These are phyloP conservation scores for Lichtheimia ornata DNA, from an alignment of 371 early-diverging fungal genomes.

Conservation along the genomic window DNA sequence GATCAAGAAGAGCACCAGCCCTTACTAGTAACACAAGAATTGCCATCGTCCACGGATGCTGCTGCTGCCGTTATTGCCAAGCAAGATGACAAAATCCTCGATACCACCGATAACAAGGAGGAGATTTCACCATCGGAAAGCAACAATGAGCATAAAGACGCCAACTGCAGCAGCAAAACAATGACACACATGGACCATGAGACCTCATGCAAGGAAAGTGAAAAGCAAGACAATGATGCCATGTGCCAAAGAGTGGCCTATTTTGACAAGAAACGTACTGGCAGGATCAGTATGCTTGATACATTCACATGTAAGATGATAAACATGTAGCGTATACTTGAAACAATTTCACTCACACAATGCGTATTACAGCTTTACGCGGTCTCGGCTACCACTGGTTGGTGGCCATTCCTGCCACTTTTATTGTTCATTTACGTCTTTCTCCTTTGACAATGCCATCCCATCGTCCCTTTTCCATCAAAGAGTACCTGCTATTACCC, in stretches of 20 bases:
- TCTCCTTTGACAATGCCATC: constrained; percentile 46
- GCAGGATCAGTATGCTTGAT: constrained; percentile 40
- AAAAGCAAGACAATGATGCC: not conserved
- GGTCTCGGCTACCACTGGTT: constrained; percentile 41
- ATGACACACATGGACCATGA: no score
- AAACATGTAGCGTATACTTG: not conserved
- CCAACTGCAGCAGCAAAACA: no score
- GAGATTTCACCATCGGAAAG: not conserved
- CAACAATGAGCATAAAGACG: no score
- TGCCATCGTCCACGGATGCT: not conserved
- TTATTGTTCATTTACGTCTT: constrained; percentile 42
- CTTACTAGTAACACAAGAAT: no score
- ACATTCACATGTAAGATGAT: constrained; percentile 30
- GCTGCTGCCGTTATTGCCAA: not conserved
- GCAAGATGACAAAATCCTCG: not conserved
- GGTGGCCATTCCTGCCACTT: constrained; percentile 37
- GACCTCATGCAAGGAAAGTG: not conserved
- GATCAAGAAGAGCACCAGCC: no score
- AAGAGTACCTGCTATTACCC: constrained; percentile 39
- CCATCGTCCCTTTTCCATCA: constrained; percentile 32
- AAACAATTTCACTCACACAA: not conserved
- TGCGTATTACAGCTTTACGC: constrained; percentile 29
- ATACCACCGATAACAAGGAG: not conserved
- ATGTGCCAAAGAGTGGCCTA: constrained; percentile 19
- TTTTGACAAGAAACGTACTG: constrained; percentile 37